Evolutionary conservation across 257 asterid species (phyloP).

Genomic region (Capsicum baccatum): DNA sequence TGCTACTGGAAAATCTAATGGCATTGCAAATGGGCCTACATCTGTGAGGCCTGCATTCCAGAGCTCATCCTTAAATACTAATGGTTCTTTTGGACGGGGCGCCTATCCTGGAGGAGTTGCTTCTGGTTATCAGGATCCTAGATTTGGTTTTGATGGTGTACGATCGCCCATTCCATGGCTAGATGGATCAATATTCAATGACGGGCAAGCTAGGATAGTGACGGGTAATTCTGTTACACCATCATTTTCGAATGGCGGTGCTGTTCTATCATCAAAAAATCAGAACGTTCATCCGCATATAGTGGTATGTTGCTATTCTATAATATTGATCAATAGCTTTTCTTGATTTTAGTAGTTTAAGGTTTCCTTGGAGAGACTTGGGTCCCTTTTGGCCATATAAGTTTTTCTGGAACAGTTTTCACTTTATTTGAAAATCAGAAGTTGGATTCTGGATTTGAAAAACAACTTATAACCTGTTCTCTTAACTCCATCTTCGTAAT

Average conservation of each 20-base stretch:
- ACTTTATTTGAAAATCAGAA: neutral
- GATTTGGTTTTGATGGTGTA: conserved; percentile 60
- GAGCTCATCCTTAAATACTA: conserved; percentile 47
- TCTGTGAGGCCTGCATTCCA: conserved; percentile 39
- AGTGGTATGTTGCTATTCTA: conserved; percentile 45
- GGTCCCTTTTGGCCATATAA: neutral
- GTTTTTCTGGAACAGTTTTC: neutral
- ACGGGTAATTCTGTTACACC: conserved; percentile 53
- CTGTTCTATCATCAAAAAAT: conserved; percentile 47
- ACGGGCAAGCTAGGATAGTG: conserved; percentile 55
- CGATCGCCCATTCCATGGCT: conserved; percentile 64
- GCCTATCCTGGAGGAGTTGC: conserved; percentile 56
- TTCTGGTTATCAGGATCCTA: conserved; percentile 60
- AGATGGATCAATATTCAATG: conserved; percentile 54
- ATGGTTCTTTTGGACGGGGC: conserved; percentile 52
- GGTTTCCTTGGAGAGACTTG: neutral
- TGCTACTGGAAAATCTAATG: conserved; percentile 56
- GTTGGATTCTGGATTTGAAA: neutral
- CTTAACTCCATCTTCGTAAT: neutral
- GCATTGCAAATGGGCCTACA: conserved; percentile 46
- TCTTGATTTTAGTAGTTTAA: neutral
- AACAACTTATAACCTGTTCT: neutral
- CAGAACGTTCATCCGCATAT: conserved; percentile 51
- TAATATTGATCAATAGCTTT: neutral
- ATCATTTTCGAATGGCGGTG: conserved; percentile 45